Evolutionary conservation across 495 filamentous ascomycete genomes (phyloP).

Genomic region (Lasiosphaeria miniovina): DNA sequence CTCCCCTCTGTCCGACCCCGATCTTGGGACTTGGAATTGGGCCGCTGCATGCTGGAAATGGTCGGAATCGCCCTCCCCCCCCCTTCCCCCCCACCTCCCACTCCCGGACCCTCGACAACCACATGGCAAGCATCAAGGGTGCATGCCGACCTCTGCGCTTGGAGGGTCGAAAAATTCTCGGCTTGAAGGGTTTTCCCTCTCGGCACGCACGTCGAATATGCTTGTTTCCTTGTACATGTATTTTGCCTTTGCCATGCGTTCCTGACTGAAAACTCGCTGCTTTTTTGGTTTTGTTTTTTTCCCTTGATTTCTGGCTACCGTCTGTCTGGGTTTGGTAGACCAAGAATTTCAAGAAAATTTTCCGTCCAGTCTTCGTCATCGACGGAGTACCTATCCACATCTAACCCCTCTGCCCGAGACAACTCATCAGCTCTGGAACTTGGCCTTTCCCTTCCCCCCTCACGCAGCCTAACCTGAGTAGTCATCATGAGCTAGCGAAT

Average conservation of each 20-base stretch:
- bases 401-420: constrained; percentile 29
- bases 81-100: constrained; percentile 9
- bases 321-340: constrained; percentile 23
- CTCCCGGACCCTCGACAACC: constrained; percentile 36
- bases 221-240: constrained; percentile 12
- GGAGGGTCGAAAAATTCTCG: constrained; percentile 22
- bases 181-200: constrained; percentile 25
- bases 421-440: constrained; percentile 22
- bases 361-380: constrained; percentile 29
- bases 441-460: constrained; percentile 13
- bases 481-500: constrained; percentile 36
- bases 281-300: not conserved
- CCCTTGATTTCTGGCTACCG: constrained; percentile 17
- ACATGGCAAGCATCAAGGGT: constrained; percentile 48
- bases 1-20: constrained; percentile 24
- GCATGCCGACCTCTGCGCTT: constrained; percentile 17
- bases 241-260: constrained; percentile 5
- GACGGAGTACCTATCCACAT: constrained; percentile 22
- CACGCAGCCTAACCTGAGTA: constrained; percentile 18
- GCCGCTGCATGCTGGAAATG: constrained; percentile 18
- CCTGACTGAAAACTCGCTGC: not conserved
- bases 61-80: constrained; percentile 12
- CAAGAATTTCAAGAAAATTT: constrained; percentile 22
- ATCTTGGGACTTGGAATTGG: constrained; percentile 24
- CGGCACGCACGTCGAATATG: constrained; percentile 14